phyloP scores from a whole-genome alignment of 176 grass and related monocot species.

The Musa acuminata region DNA sequence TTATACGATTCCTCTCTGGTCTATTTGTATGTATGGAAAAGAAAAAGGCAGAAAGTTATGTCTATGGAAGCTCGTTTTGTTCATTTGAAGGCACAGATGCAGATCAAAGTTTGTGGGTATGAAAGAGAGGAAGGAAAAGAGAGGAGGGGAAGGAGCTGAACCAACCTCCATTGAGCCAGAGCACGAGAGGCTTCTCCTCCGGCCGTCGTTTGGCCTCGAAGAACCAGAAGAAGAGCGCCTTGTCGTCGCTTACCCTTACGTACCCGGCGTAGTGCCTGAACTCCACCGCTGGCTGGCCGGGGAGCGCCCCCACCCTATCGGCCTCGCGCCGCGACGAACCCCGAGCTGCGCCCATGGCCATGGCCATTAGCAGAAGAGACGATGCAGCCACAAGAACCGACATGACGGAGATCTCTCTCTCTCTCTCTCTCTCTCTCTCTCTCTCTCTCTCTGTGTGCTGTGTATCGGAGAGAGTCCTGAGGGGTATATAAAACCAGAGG shows the following conservation, averaged over 20 bases:
- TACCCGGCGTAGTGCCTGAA: slow-evolving; percentile 84
- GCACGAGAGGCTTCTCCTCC: slow-evolving; percentile 77
- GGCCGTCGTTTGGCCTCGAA: slow-evolving; percentile 63
- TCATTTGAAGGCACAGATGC: too few species aligned
- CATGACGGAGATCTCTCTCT: not conserved
- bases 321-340: not conserved
- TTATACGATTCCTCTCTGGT: not conserved
- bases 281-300: slow-evolving; percentile 53
- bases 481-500: too few species aligned
- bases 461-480: too few species aligned
- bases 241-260: slow-evolving; percentile 41
- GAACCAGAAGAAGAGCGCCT: slow-evolving; percentile 96
- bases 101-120: not conserved
- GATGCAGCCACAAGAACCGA: not conserved
- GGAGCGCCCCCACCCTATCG: slow-evolving; percentile 57
- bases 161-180: slow-evolving; percentile 97
- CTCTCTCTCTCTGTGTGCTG: too few species aligned
- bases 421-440: too few species aligned
- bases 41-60: too few species aligned
- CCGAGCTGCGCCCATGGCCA: not conserved
- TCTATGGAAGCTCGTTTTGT: too few species aligned
- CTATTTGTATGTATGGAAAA: too few species aligned
- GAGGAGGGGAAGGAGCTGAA: not conserved
- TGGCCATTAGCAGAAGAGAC: not conserved
- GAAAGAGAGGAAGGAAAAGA: not conserved